Base-by-base conservation (phyloP, 371 early-diverging fungal genomes). In the Rhizopus microsporus region DNA sequence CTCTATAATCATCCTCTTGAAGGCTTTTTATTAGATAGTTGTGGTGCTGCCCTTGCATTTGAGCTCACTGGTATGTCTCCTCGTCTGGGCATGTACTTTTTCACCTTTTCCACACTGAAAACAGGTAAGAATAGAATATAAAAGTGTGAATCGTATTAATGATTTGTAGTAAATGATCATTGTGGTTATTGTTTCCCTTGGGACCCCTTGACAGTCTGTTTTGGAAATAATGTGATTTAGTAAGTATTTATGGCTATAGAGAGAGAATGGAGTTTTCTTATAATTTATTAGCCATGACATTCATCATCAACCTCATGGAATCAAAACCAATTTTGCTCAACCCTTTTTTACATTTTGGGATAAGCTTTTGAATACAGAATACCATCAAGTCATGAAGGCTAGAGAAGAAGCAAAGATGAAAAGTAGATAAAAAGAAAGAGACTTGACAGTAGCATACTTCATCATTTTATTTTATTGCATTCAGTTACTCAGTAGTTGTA, bases 341-440 rank as follows among this genome's bases (percentile, higher is more conserved):
- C 88, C 88, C 12, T 90, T 87, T 71, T 88, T 88, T 62, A 87
- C 84, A 4, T 81, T 84, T 54, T 90, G 90, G 90, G 90, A 90
- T 69, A 71, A 72, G 12, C 59, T 81, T 52, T 74, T 87, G 59
- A 84, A 85, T 13, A 69, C 69, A 10, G 66, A 69, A 50, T 62
- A 67, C 37, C 63, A 50, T 17, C 66, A 72, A 50, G 69, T 66
- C 7, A 65, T 64, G 58, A 62, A 62, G 30, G 60, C 61, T 10
- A 66, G 57, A 29, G 57, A 57, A 10, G 61, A 55, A 15, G 57
- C 51, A 23, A 62, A 62, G 42, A 56, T 51, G 16, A 35, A 35
- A 37, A n/a, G 13, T 51, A 37, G 51, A 37, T 7, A 35, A 51
- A 30, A 34, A 23, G 23, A 23, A 23, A 23, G 23, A 23, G 23